These are phyloP conservation scores for Trichoderma asperellum DNA, from an alignment of 2,329 filamentous ascomycete genomes.

Conservation along the genomic window DNA sequence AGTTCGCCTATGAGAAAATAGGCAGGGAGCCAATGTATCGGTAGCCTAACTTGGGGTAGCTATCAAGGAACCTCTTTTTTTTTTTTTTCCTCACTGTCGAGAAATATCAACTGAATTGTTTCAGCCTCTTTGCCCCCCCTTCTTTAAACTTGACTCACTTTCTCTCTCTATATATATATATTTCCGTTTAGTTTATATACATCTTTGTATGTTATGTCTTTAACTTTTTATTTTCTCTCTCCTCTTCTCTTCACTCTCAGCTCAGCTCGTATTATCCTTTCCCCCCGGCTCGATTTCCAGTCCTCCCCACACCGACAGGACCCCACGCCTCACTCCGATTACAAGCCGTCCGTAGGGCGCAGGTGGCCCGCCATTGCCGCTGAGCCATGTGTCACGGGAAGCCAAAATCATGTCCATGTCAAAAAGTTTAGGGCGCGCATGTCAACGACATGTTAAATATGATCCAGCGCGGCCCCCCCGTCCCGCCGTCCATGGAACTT, in stretches of 20 bases:
- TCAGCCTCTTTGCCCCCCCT: not conserved
- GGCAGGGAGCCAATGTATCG: no score
- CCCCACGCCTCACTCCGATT: not conserved
- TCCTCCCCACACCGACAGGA: not conserved
- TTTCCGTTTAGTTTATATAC: not conserved
- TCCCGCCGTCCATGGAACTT: not conserved
- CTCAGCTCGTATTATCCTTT: not conserved
- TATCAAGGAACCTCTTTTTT: not conserved
- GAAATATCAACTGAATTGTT: not conserved
- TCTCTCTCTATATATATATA: not conserved
- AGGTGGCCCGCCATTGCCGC: not conserved
- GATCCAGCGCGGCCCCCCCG: not conserved
- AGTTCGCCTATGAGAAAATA: not conserved
- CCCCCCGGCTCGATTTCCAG: constrained; percentile 4
- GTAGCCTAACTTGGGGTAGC: not conserved
- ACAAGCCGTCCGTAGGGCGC: constrained; percentile 12
- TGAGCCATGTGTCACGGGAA: not conserved
- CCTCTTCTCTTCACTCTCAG: not conserved
- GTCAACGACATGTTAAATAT: constrained; percentile 8
- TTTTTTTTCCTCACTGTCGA: not conserved
- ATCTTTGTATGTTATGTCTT: no score
- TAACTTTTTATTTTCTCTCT: not conserved
- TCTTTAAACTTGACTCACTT: not conserved
- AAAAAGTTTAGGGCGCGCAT: constrained; percentile 6
- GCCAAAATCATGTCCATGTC: not conserved